Base-by-base conservation (phyloP, 768 basidiomycete genomes). In the Sporobolomyces pararoseus region DNA sequence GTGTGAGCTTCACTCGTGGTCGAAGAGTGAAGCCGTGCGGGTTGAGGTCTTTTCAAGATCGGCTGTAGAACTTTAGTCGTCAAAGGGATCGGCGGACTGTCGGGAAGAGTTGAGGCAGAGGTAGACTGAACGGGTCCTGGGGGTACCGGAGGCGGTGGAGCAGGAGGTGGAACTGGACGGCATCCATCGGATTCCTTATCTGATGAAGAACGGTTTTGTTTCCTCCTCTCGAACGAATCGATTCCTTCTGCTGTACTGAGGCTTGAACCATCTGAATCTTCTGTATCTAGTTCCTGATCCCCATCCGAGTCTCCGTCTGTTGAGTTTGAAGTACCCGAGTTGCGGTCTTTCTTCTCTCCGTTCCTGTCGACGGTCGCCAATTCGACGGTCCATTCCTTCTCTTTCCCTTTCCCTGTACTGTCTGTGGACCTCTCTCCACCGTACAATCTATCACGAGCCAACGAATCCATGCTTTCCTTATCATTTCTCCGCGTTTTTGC, bases 341-440 rank as follows among this genome's bases (percentile, higher is more conserved):
- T 47, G 7, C 39, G 39, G 23, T 13, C 23, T 13, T 32, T 21
- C 25, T 17, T 37, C 17, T 16, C 17, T 59, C 59, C 34, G n/a
- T 19, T 23, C 21, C 13, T 6, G 13, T 47, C 37, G 14, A 68
- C 42, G 21, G 34, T 27, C 7, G 32, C 46, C 17, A 69, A 42
- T 35, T 64, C 62, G n/a, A 69, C 51, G 4, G 17, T n/a, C 35
- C 50, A 52, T 21, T 37, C 50, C 14, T 23, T 10, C 2, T 35
- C 65, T 60, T 66, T 66, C 32, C 65, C 51, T 44, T 66, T 60
- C 49, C 65, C 52, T 19, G 60, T 61, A 21, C 25, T 13, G 9
- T 23, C 27, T 44, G 23, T 29, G 39, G 7, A 21, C 13, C 50
- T 27, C 25, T 17, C n/a, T 31, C 7, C 2, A 2, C 42, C 49